Evolutionary conservation across 768 basidiomycete genomes (phyloP), one percentile per base, ranked within the genome.

Genomic region (Russula foetens): DNA sequence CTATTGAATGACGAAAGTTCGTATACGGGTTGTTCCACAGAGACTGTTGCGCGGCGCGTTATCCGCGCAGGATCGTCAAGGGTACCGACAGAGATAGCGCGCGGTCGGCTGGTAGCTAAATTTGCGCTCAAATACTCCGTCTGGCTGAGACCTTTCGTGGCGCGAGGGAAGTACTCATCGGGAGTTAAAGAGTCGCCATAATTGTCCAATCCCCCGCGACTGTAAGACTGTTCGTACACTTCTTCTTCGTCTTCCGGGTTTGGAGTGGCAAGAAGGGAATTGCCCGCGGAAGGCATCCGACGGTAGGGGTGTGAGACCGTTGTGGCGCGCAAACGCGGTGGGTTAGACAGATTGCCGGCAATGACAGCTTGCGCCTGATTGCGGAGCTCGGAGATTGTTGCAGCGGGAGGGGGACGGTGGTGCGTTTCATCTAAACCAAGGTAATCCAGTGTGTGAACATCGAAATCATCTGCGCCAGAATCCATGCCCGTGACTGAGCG

Each of bases 231-330:
- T 65, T 81, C 81, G 68, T 88, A 88, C 65, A 83, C 79, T 52
- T 91, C 89, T 53, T 90, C 86, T 53, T 91, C 90, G 19, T 89
- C 86, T 60, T 85, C 83, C 45, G 81, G 77, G 33, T 70, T 79
- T 2, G 86, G 81, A 2, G 86, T 83, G 17, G 83, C 71, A 43
- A 90, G 74, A 61, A 89, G 76, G 4, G 87, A 85, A 44, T 77
- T 76, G n/a, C 78, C 73, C 19, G 76, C 77, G 50, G 83, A 78
- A 58, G 86, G 76, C 63, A 87, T 79, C 55, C 78, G 76, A 63
- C 90, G 84, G 72, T 93, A 94, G n/a, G 92, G 90, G 70, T 91
- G 88, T 14, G 94, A 96, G 17, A 98, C 93, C 1, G 94, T 98
- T 69, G 82, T 94, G 17, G 94, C 93, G 9, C 94, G 85, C 71